Evolutionary conservation across 78 protist species (phyloP).

Genomic region (Diacronema lutheri): DNA sequence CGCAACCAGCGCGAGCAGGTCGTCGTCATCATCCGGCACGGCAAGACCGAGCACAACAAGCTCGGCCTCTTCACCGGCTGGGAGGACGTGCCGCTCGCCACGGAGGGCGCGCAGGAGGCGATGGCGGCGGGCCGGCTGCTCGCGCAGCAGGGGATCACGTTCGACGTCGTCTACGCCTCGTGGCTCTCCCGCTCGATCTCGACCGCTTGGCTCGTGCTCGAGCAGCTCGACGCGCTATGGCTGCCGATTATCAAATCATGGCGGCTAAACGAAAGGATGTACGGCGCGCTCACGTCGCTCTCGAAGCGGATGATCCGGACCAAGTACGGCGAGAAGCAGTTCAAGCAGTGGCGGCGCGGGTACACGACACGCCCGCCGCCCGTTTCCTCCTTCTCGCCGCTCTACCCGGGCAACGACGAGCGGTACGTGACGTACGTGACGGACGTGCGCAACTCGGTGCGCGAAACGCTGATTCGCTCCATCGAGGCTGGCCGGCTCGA

Average conservation of each 20-base stretch:
- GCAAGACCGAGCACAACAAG: constrained; percentile 19
- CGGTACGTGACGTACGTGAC: background rate
- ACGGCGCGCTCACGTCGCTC: background rate
- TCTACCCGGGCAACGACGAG: background rate
- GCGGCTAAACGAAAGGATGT: constrained; percentile 22
- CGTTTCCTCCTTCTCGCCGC: background rate
- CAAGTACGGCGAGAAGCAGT: constrained; percentile 6
- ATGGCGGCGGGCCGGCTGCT: background rate
- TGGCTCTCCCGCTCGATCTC: background rate
- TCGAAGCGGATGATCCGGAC: background rate
- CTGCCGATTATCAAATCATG: background rate
- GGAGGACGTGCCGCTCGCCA: background rate
- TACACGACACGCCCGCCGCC: background rate
- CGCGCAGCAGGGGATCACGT: background rate
- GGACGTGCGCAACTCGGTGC: background rate
- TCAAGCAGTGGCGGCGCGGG: constrained; percentile 1
- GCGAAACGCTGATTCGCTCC: background rate
- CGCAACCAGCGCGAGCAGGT: background rate
- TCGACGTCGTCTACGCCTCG: background rate
- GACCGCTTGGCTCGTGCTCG: constrained; percentile 12
- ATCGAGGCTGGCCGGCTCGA: background rate
- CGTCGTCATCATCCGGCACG: constrained; percentile 19
- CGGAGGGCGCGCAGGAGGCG: background rate
- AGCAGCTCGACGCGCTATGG: background rate
- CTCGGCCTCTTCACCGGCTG: constrained; percentile 10